Conservation (phyloP, 768 basidiomycete genomes). For the Peribolospora kevripleyi region DNA sequence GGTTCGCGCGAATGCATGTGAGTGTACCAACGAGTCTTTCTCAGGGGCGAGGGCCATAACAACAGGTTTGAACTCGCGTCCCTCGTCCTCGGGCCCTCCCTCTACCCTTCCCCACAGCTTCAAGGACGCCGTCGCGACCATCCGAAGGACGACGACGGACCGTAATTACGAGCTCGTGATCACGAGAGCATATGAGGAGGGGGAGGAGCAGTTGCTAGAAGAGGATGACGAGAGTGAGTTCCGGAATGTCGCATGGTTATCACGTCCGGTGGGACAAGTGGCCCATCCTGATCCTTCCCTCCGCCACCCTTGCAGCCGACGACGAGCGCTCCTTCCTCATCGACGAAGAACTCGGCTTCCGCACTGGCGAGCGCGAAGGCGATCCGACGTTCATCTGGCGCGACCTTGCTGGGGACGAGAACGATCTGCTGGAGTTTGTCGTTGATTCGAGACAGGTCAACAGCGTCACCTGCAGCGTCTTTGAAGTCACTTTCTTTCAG, state of each 20-base stretch:
- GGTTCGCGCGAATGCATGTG: constrained; percentile 94
- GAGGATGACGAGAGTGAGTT: constrained; percentile 45
- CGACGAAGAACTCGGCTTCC: constrained; percentile 69
- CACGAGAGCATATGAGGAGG: constrained; percentile 90
- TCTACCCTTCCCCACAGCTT: constrained; percentile 30
- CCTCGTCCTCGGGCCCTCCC: background rate
- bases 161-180: constrained; percentile 63
- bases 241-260: constrained; percentile 12
- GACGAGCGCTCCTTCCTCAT: constrained; percentile 84
- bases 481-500: constrained; percentile 80
- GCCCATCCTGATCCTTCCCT: background rate
- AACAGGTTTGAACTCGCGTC: background rate
- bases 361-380: constrained; percentile 43
- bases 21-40: constrained; percentile 17
- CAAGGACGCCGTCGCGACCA: constrained; percentile 82
- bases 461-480: constrained; percentile 37
- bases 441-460: constrained; percentile 38
- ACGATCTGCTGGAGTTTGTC: constrained; percentile 84
- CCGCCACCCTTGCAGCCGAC: constrained; percentile 35
- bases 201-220: constrained; percentile 78
- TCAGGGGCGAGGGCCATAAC: background rate
- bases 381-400: constrained; percentile 74
- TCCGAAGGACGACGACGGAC: constrained; percentile 52
- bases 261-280: background rate
- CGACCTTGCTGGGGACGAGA: constrained; percentile 58